phyloP scores from a whole-genome alignment of 495 filamentous ascomycete species.

The Hyphodiscus hymeniophilus region DNA sequence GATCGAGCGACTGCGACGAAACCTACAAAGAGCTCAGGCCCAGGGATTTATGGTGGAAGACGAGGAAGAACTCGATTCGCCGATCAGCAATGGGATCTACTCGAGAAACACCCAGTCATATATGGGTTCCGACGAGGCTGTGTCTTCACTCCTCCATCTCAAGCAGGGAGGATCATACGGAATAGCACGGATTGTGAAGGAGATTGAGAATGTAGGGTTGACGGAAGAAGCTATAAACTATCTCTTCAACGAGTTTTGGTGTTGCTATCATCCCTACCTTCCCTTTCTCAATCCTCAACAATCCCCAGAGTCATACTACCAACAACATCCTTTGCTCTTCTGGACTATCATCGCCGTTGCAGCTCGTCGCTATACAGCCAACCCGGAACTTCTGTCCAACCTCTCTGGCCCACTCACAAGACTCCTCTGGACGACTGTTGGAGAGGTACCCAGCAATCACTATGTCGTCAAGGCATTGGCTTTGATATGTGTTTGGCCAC shows the following conservation, averaged over 20 bases:
- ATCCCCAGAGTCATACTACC: slow-evolving; percentile 67
- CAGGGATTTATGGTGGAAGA: slow-evolving; percentile 42
- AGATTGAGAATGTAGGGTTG: slow-evolving; percentile 68
- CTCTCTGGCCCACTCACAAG: slow-evolving; percentile 65
- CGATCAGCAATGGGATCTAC: slow-evolving; percentile 47
- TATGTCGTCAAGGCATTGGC: slow-evolving; percentile 88
- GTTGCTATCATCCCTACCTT: slow-evolving; percentile 75
- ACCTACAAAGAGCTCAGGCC: slow-evolving; percentile 37
- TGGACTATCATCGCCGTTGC: slow-evolving; percentile 84
- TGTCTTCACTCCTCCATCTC: slow-evolving; percentile 72
- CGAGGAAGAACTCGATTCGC: slow-evolving; percentile 48
- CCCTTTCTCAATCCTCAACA: slow-evolving; percentile 69
- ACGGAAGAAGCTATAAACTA: slow-evolving; percentile 62
- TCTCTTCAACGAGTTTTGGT: slow-evolving; percentile 76
- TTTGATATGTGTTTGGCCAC: slow-evolving; percentile 83
- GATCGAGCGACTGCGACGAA: slow-evolving; percentile 48
- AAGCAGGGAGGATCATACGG: slow-evolving; percentile 47
- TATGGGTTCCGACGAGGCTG: slow-evolving; percentile 80
- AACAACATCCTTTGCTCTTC: slow-evolving; percentile 67
- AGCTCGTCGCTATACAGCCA: slow-evolving; percentile 60
- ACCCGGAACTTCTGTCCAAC: slow-evolving; percentile 57
- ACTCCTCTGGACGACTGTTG: slow-evolving; percentile 73
- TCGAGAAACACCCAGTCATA: slow-evolving; percentile 49
- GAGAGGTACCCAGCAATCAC: slow-evolving; percentile 76
- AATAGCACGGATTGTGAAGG: slow-evolving; percentile 38